Base-by-base conservation (phyloP, 129 eudicot genomes). In the Centaurea solstitialis region DNA sequence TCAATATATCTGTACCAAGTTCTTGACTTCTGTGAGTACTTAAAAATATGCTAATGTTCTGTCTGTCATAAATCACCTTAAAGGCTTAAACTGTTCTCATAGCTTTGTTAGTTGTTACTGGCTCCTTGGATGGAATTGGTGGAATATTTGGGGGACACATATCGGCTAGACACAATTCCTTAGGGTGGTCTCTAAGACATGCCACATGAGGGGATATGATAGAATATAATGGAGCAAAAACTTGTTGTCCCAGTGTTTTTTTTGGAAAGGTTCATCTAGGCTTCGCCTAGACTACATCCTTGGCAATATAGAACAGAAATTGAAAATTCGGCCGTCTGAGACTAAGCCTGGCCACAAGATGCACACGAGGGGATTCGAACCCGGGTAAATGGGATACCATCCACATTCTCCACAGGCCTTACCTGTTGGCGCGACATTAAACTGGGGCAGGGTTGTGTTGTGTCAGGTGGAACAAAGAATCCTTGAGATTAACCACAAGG, bases 1-100 rank as follows among this genome's bases (percentile, higher is more conserved):
- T 71, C 68, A 38, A 20, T 71, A 68, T 82, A 53, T 82, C 65
- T 68, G 81, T 82, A 75, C 80, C 35, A 81, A 20, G 23, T 45
- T 81, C n/a, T 73, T 64, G 84, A 80, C 73, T 67, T 81, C 11
- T 47, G 70, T 67, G 76, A 70, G 22, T 70, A 39, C 67, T 61
- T 70, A 6, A 5, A 82, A 75, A 45, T 68, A 22, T 68, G 43
- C 4, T 79, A 21, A 50, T 79, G 6, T 18, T 68, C 10, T 26
- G 78, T 74, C 3, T 70, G 40, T 79, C 18, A 4, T 68, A 15
- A 50, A 72, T 72, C 61, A 72, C 66, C 15, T 68, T 40, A n/a
- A n/a, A n/a, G n/a, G n/a, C n/a, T n/a, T n/a, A 45, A 66, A 66
- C 20, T 66, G 28, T 66, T 23, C n/a, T n/a, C n/a, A n/a, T n/a